Evolutionary conservation across 257 asterid species (phyloP), one percentile per base, ranked within the genome.

Genomic region (Osmanthus fragrans): DNA sequence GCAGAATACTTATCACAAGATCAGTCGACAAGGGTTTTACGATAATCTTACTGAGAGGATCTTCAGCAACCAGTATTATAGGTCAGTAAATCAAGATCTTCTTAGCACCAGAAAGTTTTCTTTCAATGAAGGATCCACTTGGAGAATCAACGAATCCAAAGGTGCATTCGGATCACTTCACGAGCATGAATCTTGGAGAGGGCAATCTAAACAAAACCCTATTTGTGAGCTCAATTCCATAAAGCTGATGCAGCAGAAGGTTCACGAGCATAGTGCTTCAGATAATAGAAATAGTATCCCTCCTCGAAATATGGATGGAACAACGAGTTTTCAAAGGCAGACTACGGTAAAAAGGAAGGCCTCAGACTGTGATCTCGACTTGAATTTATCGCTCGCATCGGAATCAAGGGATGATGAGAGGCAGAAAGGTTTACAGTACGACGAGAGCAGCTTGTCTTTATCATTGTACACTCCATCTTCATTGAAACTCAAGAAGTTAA

Each of bases 381-480:
- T 93, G 87, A 88, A 85, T 47, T 80, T 93, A 65, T 89, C 94
- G 27, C 92, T 93, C 1, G 83, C 88, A 51, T 45, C 82, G 2
- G 87, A 85, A 77, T 70, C 82, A n/a, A 45, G 72, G 70, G 72
- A 80, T 2, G 76, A 58, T 30, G 77, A 81, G 76, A 60, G 18
- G 68, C 72, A 40, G 76, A 66, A 29, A 58, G 75, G 74, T 45
- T 56, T 63, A 63, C 16, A 8, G 47, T 2, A 40, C 0, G 88
- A 85, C 0, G 85, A 80, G 18, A 68, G 68, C 16, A n/a, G 25
- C 68, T 80, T 91, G 71, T 83, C 83, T 7, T 74, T 91, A 25
- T 87, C 97, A 13, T 76, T 91, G 77, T 82, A 71, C 75, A 68
- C 51, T 63, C 70, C 84, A 0, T 72, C 84, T 1, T 79, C 85